These are phyloP conservation scores for Takashimella koratensis DNA, from an alignment of 1,284 basidiomycete genomes.

Conservation along the genomic window DNA sequence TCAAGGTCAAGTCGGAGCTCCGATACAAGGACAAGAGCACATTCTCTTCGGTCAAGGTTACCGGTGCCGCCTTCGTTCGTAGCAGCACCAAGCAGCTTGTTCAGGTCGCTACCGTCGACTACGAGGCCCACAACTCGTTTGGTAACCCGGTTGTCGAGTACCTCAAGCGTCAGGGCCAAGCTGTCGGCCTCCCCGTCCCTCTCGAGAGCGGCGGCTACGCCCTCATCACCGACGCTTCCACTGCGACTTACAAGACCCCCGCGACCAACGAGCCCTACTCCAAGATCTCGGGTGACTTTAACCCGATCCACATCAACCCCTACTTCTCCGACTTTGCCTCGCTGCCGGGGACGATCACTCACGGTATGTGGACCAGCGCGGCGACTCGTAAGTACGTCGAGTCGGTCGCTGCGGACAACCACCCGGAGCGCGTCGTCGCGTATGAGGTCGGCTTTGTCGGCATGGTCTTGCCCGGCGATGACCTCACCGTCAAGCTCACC, in stretches of 20 bases:
- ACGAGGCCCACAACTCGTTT: conserved; percentile 76
- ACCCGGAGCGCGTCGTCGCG: conserved; percentile 83
- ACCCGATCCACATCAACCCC: conserved; percentile 90
- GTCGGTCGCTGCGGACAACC: conserved; percentile 87
- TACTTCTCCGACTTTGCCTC: conserved; percentile 94
- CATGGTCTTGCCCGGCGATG: conserved; percentile 94
- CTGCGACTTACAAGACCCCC: conserved; percentile 67
- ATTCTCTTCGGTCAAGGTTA: conserved; percentile 75
- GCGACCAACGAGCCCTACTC: conserved; percentile 93
- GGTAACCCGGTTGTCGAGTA: conserved; percentile 94
- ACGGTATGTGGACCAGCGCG: conserved; percentile 95
- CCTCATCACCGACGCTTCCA: conserved; percentile 59
- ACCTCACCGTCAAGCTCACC: conserved; percentile 80
- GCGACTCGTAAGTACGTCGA: conserved; percentile 91
- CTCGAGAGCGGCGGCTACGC: conserved; percentile 83
- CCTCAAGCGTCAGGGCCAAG: conserved; percentile 80
- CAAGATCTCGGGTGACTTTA: conserved; percentile 93
- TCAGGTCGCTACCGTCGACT: conserved; percentile 83
- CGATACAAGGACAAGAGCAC: conserved; percentile 87
- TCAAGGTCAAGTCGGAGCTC: conserved; percentile 80
- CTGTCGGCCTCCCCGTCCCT: conserved; percentile 70
- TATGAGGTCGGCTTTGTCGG: conserved; percentile 92
- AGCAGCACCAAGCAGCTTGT: conserved; percentile 80
- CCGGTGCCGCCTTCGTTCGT: conserved; percentile 78
- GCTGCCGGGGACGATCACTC: conserved; percentile 94